phyloP scores from a whole-genome alignment of 129 eudicot genomes.

The Heracleum sosnowskyi region DNA sequence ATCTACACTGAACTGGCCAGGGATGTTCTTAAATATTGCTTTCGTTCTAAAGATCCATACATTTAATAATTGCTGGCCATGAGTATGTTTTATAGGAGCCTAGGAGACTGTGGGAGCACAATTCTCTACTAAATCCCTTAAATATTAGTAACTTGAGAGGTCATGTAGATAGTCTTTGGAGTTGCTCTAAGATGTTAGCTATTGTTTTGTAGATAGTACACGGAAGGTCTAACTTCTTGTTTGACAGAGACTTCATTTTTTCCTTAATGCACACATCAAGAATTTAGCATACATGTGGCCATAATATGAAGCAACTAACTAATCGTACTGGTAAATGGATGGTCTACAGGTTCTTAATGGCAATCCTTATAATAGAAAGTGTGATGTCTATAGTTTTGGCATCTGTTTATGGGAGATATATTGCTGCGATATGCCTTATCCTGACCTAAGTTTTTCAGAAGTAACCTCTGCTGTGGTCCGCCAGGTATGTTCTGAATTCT shows the following conservation, averaged over 20 bases:
- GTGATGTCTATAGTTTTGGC: conserved; percentile 43
- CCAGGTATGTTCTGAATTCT: conserved; percentile 15
- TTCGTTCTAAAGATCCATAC: background rate
- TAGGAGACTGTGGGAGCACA: no score
- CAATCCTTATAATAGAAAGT: conserved; percentile 25
- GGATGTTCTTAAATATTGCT: background rate
- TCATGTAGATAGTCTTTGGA: no score
- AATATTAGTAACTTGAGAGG: no score
- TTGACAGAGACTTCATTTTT: background rate
- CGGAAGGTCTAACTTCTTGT: background rate
- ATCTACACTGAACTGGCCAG: background rate
- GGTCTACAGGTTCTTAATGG: conserved; percentile 22
- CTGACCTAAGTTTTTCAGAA: conserved; percentile 23
- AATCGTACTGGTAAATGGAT: background rate
- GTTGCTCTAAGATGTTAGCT: background rate
- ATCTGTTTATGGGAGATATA: conserved; percentile 52
- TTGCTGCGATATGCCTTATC: conserved; percentile 34
- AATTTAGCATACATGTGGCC: background rate
- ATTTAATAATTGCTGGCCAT: background rate
- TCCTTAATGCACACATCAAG: background rate
- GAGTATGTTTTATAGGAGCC: no score
- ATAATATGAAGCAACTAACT: background rate
- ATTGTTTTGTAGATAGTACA: background rate
- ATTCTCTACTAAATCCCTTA: no score
- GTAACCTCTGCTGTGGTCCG: conserved; percentile 23